Base-by-base conservation (phyloP, 176 grass and related monocot genomes). In the Rhipidocladum racemiflorum region DNA sequence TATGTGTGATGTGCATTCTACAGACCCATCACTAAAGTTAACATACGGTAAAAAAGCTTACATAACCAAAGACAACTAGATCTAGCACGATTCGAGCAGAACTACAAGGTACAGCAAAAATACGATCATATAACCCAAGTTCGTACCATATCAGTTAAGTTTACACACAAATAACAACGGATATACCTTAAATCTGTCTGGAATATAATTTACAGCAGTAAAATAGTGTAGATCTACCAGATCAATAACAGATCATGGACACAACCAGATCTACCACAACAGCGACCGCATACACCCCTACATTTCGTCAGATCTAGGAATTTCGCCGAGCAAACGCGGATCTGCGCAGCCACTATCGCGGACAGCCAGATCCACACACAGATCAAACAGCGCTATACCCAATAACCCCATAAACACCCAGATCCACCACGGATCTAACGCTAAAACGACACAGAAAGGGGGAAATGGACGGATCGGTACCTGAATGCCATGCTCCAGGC, bases 401-500 rank as follows among this genome's bases (percentile, higher is more conserved):
- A 53, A 4, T 4, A 81, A 27, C 24, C 8, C 1, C 10, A 1
- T 12, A n/a, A 42, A 3, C 23, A 9, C 11, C 6, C 29, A 17
- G 10, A 56, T 67, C 53, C 2, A 72, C 3, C 10, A 45, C 45
- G 45, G 64, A 89, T 74, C 64, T 75, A 66, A 1, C 0, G 0
- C 13, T 12, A 45, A 32, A 8, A 7, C 8, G 7, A 17, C 23
- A 44, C 0, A 17, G 24, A 12, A 40, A 4, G 1, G 4, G 2
- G 0, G 21, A 70, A 63, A 25, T 1, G 49, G 38, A 3, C 9
- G 5, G 68, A 66, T 71, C 18, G 0, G 24, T 88, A 94, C 92
- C 92, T 94, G 89, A 21, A 94, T 94, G 87, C 92, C 92, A 7
- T 94, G 92, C 92, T 94, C 92, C 48, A 94, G 92, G 87, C 92